phyloP scores from a whole-genome alignment of 305 asterid species.

The Fraxinus xanthoxyloides region DNA sequence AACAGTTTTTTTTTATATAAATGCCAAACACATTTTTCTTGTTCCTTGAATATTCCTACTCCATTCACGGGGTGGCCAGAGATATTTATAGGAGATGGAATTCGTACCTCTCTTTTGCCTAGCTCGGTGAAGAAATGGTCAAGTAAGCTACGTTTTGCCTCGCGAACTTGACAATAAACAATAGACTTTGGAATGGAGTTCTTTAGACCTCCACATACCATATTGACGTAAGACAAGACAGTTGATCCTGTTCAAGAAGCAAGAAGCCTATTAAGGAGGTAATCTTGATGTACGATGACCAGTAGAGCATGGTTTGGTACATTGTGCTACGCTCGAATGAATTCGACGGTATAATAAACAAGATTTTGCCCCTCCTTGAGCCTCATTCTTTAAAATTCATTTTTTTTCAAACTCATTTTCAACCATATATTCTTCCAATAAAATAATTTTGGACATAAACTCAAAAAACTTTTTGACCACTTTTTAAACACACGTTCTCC shows the following conservation, averaged over 20 bases:
- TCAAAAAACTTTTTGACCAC: background rate
- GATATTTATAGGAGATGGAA: background rate
- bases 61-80: background rate
- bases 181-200: constrained; percentile 95
- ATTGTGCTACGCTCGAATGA: background rate
- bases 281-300: background rate
- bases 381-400: background rate
- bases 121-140: constrained; percentile 84
- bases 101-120: constrained; percentile 76
- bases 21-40: background rate
- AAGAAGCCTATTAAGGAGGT: background rate
- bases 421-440: background rate
- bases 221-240: constrained; percentile 82
- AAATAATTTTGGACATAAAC: background rate
- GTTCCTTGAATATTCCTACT: background rate
- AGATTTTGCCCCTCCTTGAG: background rate
- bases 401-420: background rate
- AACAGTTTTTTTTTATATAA: background rate
- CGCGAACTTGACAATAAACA: constrained; percentile 95
- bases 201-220: constrained; percentile 82
- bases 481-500: background rate
- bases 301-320: background rate
- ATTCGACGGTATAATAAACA: background rate
- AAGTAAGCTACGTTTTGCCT: constrained; percentile 89
- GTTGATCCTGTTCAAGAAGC: constrained; percentile 57